These are phyloP conservation scores for Pichia cactophila DNA, from an alignment of 1,139 yeast species.

Conservation along the genomic window DNA sequence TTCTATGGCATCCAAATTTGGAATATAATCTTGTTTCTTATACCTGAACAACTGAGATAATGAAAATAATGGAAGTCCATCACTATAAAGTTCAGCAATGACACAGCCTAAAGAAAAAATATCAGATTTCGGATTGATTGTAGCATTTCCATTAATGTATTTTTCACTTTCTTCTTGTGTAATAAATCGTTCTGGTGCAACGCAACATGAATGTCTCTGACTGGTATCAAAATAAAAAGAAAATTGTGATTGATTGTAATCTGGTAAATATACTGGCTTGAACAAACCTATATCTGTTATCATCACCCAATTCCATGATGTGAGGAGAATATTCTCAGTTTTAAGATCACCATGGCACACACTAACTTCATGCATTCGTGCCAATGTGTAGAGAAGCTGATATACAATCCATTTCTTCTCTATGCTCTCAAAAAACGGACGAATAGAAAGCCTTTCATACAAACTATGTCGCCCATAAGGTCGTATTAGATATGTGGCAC, in stretches of 20 bases:
- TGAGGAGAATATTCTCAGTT: conserved; percentile 77
- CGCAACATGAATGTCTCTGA: conserved; percentile 75
- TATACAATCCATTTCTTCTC: conserved; percentile 82
- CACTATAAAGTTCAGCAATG: conserved; percentile 79
- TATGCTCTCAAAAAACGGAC: conserved; percentile 77
- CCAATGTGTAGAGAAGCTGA: conserved; percentile 60
- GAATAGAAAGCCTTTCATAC: conserved; percentile 77
- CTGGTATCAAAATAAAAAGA: conserved; percentile 90
- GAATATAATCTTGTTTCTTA: conserved; percentile 58
- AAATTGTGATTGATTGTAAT: conserved; percentile 90
- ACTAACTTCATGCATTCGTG: conserved; percentile 53
- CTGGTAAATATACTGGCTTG: conserved; percentile 84
- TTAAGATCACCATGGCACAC: conserved; percentile 88
- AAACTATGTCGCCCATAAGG: conserved; percentile 72
- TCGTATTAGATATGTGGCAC: conserved; percentile 86
- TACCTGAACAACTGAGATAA: conserved; percentile 82
- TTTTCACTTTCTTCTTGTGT: conserved; percentile 26
- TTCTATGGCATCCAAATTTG: conserved; percentile 50
- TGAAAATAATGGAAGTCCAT: conserved; percentile 81
- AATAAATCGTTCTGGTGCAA: conserved; percentile 90
- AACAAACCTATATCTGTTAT: conserved; percentile 76
- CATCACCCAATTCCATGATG: conserved; percentile 85
- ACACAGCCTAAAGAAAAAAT: conserved; percentile 88
- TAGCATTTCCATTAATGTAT: conserved; percentile 29
- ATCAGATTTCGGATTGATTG: conserved; percentile 68